A percentile compares a stretch with the other conserved stretches of the same genome.
phyloP scores from a whole-genome alignment of 1,284 basidiomycete genomes.

The Ustanciosporium gigantosporum region DNA sequence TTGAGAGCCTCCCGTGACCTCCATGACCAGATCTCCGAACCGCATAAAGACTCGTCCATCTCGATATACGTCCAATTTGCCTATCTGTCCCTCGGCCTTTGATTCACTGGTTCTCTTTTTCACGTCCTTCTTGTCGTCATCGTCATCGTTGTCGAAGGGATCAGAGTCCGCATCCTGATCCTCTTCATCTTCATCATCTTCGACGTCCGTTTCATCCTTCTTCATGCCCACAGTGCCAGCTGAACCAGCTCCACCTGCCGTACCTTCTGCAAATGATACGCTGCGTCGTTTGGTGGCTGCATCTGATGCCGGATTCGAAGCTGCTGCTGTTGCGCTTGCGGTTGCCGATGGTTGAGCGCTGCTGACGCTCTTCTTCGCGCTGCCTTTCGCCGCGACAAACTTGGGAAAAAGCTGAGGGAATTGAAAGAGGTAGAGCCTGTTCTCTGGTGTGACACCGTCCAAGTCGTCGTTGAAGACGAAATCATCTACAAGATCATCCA shows the following conservation, averaged over 20 bases:
- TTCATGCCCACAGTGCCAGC: conserved; percentile 8
- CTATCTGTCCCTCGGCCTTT: conserved; percentile 47
- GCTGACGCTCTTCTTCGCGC: too few species aligned
- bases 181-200: conserved; percentile 14
- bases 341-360: not conserved
- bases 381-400: conserved; percentile 63
- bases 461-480: conserved; percentile 64
- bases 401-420: conserved; percentile 86
- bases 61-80: conserved; percentile 50
- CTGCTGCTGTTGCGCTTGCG: conserved; percentile 1
- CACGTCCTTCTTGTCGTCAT: conserved; percentile 23
- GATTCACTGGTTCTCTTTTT: too few species aligned
- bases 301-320: not conserved
- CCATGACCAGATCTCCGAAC: conserved; percentile 54
- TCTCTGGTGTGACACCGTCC: conserved; percentile 61
- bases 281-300: conserved; percentile 18
- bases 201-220: conserved; percentile 3
- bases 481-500: conserved; percentile 81
- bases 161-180: not conserved
- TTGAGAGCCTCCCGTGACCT: conserved; percentile 75
- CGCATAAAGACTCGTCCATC: conserved; percentile 51
- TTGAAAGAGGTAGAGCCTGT: conserved; percentile 83
- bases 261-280: conserved; percentile 50
- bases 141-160: conserved; percentile 3
- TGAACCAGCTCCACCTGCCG: conserved; percentile 33